These are phyloP conservation scores for Neonectria punicea DNA, from an alignment of 2,329 filamentous ascomycete species.

Conservation along the genomic window DNA sequence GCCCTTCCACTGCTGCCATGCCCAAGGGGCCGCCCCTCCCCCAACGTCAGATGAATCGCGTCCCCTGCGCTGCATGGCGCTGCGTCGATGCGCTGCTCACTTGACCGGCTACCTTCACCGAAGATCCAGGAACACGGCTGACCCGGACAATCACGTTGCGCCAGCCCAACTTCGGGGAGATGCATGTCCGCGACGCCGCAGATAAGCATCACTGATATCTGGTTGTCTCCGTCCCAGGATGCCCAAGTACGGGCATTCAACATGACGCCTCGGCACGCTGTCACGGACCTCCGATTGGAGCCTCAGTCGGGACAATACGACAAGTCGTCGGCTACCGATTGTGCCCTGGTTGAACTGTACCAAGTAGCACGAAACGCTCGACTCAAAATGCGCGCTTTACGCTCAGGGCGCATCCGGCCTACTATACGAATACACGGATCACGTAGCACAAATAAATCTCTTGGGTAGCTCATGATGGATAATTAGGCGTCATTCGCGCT, in stretches of 20 bases:
- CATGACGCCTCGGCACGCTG: conserved; percentile 15
- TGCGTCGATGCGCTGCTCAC: conserved; percentile 25
- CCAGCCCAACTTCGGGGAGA: conserved; percentile 28
- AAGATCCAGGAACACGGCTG: conserved; percentile 43
- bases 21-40: conserved; percentile 19
- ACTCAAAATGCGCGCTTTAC: conserved; percentile 6
- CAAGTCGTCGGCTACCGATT: conserved; percentile 1
- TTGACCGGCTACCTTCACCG: conserved; percentile 42
- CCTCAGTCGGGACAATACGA: conserved; percentile 9
- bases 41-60: conserved; percentile 30
- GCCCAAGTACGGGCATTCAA: conserved; percentile 9
- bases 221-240: conserved; percentile 1
- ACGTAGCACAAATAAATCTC: neutral
- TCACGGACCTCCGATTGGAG: conserved; percentile 20
- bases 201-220: conserved; percentile 32
- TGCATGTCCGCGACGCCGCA: conserved; percentile 33
- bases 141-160: conserved; percentile 23
- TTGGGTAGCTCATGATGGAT: conserved; percentile 22
- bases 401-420: conserved; percentile 11
- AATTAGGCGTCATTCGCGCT: conserved; percentile 31
- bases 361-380: neutral
- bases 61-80: conserved; percentile 27
- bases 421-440: neutral
- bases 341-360: neutral
- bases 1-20: conserved; percentile 14